Evolutionary conservation across 2,329 filamentous ascomycete species (phyloP), one percentile per base, ranked within the genome.

Genomic region (Gyromitra esculenta): DNA sequence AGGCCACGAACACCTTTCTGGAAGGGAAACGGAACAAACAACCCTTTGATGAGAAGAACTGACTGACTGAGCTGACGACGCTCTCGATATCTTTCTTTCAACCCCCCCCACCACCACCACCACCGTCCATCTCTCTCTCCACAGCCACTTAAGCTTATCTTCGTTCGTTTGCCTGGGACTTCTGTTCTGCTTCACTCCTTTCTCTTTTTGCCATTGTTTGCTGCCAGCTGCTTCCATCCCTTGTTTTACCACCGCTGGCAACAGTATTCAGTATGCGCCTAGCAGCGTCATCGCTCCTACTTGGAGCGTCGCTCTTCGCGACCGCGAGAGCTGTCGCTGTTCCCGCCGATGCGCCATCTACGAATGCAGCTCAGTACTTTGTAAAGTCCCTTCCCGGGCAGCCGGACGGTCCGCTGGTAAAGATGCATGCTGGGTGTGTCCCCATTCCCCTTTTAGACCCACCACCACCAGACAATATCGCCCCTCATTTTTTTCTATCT

Each of bases 361-460:
- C 7, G 25, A 72, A 37, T 52, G 68, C 92, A 60, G 92, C 91
- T 41, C 94, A 99, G 83, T 99, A 97, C 84, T 98, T 91, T 85
- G 91, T 99, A 69, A 90, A 89, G 81, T 89, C 90, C 7, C 87
- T 99, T 21, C 96, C 96, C 5, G 96, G 96, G 41, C 90, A 92
- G 71, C 95, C 96, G 8, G 87, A 89, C 80, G 91, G 89, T 21
- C 90, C 93, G 48, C 85, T 93, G 77, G 85, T 97, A 82, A 97
- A 97, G 87, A 98, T 98, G 95, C 96, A 98, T 87, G 95, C 96
- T 85, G 96, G 96, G 93, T 97, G 86, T 85, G n/a, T 37, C 74
- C 25, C 25, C 15, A n/a, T 54, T 5, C 66, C 64, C 68, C 54
- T 78, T 60, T 60, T 37, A 45, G 39, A 25, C 57, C 37, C 39